Percentiles rank a stretch among this genome's conserved stretches.
Evolutionary conservation across 352 stramenopile genomes (phyloP).

Genomic region (Globisporangium nagaii): DNA sequence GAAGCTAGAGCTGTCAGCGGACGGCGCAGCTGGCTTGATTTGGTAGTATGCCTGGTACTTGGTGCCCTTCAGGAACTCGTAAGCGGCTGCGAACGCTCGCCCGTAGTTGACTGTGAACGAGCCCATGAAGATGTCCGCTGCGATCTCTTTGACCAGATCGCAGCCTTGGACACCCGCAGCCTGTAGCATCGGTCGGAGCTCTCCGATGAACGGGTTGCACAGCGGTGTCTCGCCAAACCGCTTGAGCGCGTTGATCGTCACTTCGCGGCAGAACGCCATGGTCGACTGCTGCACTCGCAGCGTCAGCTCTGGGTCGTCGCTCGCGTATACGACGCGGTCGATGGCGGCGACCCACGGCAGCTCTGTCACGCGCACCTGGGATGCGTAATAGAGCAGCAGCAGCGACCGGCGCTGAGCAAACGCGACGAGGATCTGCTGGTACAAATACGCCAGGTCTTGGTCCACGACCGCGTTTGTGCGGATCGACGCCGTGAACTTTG

Average conservation of each 20-base stretch:
- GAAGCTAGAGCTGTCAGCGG: not conserved
- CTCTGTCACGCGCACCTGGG: conserved; percentile 8
- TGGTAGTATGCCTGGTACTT: conserved; percentile 17
- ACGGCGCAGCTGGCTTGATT: too few species aligned
- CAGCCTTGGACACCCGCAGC: not conserved
- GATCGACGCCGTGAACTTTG: not conserved
- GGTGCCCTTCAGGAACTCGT: conserved; percentile 4
- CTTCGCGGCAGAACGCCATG: not conserved
- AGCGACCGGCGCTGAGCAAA: conserved; percentile 12
- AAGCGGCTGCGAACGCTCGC: not conserved
- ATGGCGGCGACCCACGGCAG: conserved; percentile 12
- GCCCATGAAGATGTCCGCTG: conserved; percentile 19
- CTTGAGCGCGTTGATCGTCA: conserved; percentile 2
- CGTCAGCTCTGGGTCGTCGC: not conserved
- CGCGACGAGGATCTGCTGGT: conserved; percentile 15
- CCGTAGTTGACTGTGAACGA: conserved; percentile 12
- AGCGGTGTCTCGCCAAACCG: not conserved
- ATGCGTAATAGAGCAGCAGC: conserved; percentile 14
- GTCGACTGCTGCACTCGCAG: not conserved
- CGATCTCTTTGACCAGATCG: conserved; percentile 12
- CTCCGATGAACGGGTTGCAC: conserved; percentile 12
- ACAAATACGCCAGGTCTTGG: conserved; percentile 7
- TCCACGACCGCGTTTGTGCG: conserved; percentile 3
- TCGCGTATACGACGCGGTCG: not conserved
- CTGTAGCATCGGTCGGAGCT: conserved; percentile 5